phyloP scores from a whole-genome alignment of 768 basidiomycete species.

The Gautieria morchelliformis region DNA sequence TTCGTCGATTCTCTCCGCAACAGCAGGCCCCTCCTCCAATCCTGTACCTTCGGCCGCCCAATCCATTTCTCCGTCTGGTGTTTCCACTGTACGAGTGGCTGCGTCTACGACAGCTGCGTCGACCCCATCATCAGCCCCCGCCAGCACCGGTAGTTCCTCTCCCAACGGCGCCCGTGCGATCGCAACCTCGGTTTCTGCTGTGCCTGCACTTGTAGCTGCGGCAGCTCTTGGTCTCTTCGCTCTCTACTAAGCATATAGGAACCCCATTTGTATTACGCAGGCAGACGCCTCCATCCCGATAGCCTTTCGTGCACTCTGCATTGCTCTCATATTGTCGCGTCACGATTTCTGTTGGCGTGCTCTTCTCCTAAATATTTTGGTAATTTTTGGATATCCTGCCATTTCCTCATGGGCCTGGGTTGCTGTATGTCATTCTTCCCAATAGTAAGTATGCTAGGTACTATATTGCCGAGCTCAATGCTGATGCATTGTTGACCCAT shows the following conservation, averaged over 20 bases:
- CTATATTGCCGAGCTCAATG: background rate
- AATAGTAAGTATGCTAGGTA: background rate
- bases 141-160: background rate
- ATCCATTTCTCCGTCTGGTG: background rate
- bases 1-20: background rate
- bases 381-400: no score
- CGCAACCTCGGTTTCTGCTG: background rate
- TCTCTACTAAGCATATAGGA: background rate
- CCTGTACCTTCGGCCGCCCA: background rate
- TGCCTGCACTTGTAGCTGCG: background rate
- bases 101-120: background rate
- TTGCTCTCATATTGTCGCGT: background rate
- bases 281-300: background rate
- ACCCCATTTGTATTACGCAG: no score
- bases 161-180: background rate
- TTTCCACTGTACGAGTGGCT: background rate
- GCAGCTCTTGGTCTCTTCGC: background rate
- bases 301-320: background rate
- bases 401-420: no score
- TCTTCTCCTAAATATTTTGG: background rate
- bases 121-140: background rate
- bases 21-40: background rate
- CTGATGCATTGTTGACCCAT: background rate
- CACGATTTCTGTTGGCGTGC: background rate
- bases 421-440: no score